These are phyloP conservation scores for Lactarius evosmus DNA, from an alignment of 768 basidiomycete genomes.

Conservation along the genomic window DNA sequence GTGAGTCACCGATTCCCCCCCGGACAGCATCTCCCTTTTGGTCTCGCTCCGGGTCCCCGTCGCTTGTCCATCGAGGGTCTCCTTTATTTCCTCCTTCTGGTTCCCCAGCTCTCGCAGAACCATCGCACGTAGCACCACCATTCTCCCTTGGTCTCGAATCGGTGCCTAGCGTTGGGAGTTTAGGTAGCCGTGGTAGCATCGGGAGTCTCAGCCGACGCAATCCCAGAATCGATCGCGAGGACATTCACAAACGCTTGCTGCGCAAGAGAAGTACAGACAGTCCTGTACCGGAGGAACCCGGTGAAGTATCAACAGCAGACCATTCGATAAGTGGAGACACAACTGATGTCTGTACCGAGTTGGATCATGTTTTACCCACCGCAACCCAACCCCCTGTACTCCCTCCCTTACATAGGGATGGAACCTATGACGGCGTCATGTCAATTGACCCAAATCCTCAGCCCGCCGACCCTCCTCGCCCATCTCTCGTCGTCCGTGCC, in stretches of 20 bases:
- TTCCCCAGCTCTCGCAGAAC: constrained; percentile 23
- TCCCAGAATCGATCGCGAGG: constrained; percentile 51
- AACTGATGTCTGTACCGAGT: constrained; percentile 1
- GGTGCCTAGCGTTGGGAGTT: constrained; percentile 28
- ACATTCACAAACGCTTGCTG: constrained; percentile 49
- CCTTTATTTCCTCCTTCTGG: constrained; percentile 18
- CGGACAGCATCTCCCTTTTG: constrained; percentile 3
- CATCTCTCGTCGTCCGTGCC: constrained; percentile 30
- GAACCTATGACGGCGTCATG: constrained; percentile 37
- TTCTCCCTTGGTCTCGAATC: constrained; percentile 18
- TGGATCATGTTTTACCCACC: constrained; percentile 2
- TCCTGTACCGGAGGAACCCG: constrained; percentile 31
- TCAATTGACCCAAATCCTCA: constrained; percentile 36
- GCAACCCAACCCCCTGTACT: not conserved
- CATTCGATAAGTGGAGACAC: not conserved
- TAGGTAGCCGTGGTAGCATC: constrained; percentile 26
- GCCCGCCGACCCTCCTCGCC: constrained; percentile 36
- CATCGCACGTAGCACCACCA: constrained; percentile 25
- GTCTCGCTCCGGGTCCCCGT: not conserved
- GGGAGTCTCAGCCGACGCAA: constrained; percentile 33
- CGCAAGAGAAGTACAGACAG: constrained; percentile 46
- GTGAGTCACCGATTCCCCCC: constrained; percentile 21
- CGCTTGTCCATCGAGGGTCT: constrained; percentile 7
- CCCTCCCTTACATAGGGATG: constrained; percentile 20
- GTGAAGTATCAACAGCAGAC: constrained; percentile 6